Conservation (phyloP, 1,284 basidiomycete genomes). For the Ustilago xerochloae region DNA sequence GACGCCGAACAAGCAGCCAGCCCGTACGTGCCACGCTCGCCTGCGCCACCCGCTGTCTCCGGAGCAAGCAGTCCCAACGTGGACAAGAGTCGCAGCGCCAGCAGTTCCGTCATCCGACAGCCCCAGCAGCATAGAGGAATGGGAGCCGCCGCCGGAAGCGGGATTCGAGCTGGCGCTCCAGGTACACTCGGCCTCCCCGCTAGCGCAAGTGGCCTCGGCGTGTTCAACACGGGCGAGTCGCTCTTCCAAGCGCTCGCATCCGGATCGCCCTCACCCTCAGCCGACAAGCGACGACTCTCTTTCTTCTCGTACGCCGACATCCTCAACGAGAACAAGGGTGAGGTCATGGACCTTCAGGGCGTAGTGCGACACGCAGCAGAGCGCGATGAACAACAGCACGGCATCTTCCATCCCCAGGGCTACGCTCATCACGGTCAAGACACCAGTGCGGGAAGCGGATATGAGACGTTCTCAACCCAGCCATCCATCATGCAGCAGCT, state of each 20-base stretch:
- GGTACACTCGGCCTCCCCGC: conserved; percentile 26
- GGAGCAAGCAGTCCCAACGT: conserved; percentile 33
- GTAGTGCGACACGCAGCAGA: conserved; percentile 49
- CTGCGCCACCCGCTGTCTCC: conserved; percentile 16
- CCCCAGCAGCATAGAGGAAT: conserved; percentile 36
- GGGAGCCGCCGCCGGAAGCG: conserved; percentile 12
- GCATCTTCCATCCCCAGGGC: conserved; percentile 8
- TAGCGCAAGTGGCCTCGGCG: conserved; percentile 39
- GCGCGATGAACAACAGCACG: conserved; percentile 49
- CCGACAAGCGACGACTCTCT: conserved; percentile 57
- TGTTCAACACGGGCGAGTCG: conserved; percentile 38
- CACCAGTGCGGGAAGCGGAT: conserved; percentile 6
- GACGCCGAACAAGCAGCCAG: conserved; percentile 50
- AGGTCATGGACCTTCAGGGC: conserved; percentile 55
- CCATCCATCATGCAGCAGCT: conserved; percentile 51
- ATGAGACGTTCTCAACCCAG: conserved; percentile 31
- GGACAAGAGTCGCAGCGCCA: conserved; percentile 23
- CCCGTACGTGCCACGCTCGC: conserved; percentile 48
- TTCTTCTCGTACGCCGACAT: conserved; percentile 66
- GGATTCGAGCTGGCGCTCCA: conserved; percentile 15
- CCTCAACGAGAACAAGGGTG: conserved; percentile 59
- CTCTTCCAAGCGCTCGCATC: conserved; percentile 42
- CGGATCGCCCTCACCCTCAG: conserved; percentile 39
- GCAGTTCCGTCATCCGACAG: conserved; percentile 22
- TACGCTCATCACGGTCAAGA: conserved; percentile 15